These are phyloP conservation scores for Casuarina equisetifolia DNA, from an alignment of 306 rosid genomes.

Conservation along the genomic window DNA sequence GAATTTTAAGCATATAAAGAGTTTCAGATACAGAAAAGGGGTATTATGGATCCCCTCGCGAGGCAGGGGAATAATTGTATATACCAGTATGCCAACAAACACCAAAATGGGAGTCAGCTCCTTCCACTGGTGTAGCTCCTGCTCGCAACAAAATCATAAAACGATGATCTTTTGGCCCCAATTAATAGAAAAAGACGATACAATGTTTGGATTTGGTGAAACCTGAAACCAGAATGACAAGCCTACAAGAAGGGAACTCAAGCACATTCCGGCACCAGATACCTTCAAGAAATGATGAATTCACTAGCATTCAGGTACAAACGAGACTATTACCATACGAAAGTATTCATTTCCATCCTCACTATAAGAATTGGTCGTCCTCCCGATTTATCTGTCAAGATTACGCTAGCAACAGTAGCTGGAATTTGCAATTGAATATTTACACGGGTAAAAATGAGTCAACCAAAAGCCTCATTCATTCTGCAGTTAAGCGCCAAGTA, in stretches of 20 bases:
- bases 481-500: constrained; percentile 30
- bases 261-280: constrained; percentile 70
- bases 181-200: not conserved
- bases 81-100: constrained; percentile 73
- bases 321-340: not conserved
- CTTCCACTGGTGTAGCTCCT: constrained; percentile 57
- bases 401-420: constrained; percentile 53
- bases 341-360: constrained; percentile 17
- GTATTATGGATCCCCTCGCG: not conserved
- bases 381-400: constrained; percentile 62
- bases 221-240: constrained; percentile 71
- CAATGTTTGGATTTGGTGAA: constrained; percentile 13
- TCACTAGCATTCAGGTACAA: constrained; percentile 1
- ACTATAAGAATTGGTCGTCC: constrained; percentile 72
- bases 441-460: constrained; percentile 3
- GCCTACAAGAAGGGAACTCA: constrained; percentile 61
- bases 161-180: not conserved
- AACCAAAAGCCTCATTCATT: constrained; percentile 17
- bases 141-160: constrained; percentile 22
- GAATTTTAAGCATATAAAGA: not conserved
- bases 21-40: not conserved
- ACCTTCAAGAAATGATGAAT: constrained; percentile 28
- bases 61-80: constrained; percentile 4
- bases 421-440: constrained; percentile 48
- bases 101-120: constrained; percentile 63